Base-by-base conservation (phyloP, 139 green algal species). In the Haematococcus sp. region DNA sequence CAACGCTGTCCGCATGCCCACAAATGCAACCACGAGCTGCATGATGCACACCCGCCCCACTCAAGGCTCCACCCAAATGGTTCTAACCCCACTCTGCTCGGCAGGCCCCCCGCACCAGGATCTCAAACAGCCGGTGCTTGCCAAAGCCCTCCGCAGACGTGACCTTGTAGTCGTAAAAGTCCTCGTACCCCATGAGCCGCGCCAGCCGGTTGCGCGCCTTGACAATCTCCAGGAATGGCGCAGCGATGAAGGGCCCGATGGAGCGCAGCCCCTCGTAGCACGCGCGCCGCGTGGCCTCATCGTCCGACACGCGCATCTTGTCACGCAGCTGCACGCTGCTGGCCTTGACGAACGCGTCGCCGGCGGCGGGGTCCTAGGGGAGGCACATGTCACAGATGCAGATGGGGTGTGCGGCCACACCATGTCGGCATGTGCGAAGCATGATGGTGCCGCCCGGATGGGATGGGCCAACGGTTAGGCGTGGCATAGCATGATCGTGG, bases 191-290 rank as follows among this genome's bases (percentile, higher is more conserved):
- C 17, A 86, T 54, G 58, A 78, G 56, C 23, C 60, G 43, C 0
- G 91, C 91, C 56, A 96, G 83, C 60, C 71, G 32, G 82, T 96
- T 94, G 73, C 91, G 85, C 71, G 86, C 56, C 79, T 92, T 93
- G 15, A 96, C 86, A 68, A 96, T 92, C 59, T 88, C 86, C n/a
- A 86, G 58, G 60, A 96, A 93, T 9, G 68, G 61, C 73, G 84
- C 75, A 4, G 73, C 74, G 55, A 96, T 83, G 66, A 88, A 88
- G 1, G 89, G 88, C 0, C 91, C 91, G 23, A 94, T 88, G 68
- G 68, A 71, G 59, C 87, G 75, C 73, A 93, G 63, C 22, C 84
- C 89, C 82, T 93, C 88, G 55, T 84, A 95, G 49, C 74, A 82
- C 3, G 84, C 87, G 76, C 88, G 88, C 28, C 91, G 82, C 30